phyloP scores from a whole-genome alignment of 345 rosid genomes.

The Dipteronia dyeriana region DNA sequence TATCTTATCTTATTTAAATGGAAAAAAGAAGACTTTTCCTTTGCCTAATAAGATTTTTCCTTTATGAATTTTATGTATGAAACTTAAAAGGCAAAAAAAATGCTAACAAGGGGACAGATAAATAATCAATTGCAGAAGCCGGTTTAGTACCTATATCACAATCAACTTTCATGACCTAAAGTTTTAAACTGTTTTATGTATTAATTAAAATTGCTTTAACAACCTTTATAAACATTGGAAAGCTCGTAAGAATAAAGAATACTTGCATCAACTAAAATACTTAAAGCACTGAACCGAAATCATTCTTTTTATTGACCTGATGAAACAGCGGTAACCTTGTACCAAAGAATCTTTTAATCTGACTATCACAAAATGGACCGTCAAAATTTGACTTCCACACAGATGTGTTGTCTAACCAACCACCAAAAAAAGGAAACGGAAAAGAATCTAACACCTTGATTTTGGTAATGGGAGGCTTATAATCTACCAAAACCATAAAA shows the following conservation, averaged over 20 bases:
- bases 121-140: neutral
- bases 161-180: neutral
- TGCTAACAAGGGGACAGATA: neutral
- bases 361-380: neutral
- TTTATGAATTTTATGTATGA: neutral
- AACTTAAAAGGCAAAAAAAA: no score
- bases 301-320: neutral
- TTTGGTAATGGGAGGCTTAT: neutral
- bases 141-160: neutral
- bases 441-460: neutral
- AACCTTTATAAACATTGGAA: neutral
- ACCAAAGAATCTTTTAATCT: neutral
- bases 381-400: neutral
- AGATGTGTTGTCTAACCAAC: neutral
- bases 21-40: neutral
- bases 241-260: neutral
- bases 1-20: neutral
- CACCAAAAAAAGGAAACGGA: neutral
- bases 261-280: neutral
- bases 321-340: neutral
- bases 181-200: no score
- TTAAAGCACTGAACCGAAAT: neutral
- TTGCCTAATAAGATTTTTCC: neutral
- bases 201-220: neutral
- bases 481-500: neutral